phyloP scores from a whole-genome alignment of 1,284 basidiomycete genomes.

The Erythrobasidium hasegawianum region DNA sequence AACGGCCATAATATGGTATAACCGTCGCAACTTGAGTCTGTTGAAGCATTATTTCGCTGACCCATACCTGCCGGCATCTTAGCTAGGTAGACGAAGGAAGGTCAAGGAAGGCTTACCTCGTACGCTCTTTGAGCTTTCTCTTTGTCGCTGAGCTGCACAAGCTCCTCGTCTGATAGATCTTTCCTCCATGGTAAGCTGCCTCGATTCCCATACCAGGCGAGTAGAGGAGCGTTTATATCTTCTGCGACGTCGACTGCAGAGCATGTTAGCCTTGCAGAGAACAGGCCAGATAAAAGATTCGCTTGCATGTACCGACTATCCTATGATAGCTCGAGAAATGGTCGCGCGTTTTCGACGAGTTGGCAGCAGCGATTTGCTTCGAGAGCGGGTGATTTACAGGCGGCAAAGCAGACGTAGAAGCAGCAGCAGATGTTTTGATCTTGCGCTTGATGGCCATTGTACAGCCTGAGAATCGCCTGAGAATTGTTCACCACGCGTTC shows the following conservation, averaged over 20 bases:
- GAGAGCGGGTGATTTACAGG: slow-evolving; percentile 3
- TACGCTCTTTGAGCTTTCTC: slow-evolving; percentile 36
- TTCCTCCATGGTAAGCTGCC: slow-evolving; percentile 32
- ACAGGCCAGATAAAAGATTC: not conserved
- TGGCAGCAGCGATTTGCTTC: slow-evolving; percentile 14
- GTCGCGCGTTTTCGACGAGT: slow-evolving; percentile 25
- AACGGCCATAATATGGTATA: slow-evolving; percentile 79
- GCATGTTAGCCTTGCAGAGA: not conserved
- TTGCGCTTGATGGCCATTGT: not conserved
- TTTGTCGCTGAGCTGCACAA: slow-evolving; percentile 3
- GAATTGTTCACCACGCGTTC: too few species aligned
- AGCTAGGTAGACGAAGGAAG: too few species aligned
- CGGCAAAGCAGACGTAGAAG: not conserved
- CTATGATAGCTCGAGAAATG: slow-evolving; percentile 20
- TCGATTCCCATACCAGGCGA: slow-evolving; percentile 30
- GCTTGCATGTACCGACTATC: slow-evolving; percentile 10
- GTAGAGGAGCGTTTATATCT: slow-evolving; percentile 22
- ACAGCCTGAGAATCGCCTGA: too few species aligned
- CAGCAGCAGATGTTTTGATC: slow-evolving; percentile 5
- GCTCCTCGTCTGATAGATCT: slow-evolving; percentile 29
- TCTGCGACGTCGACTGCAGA: slow-evolving; percentile 19
- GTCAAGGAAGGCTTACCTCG: slow-evolving; percentile 16
- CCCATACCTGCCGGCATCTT: slow-evolving; percentile 61
- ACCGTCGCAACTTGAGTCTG: slow-evolving; percentile 81
- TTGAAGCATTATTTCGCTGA: slow-evolving; percentile 95